Base-by-base conservation (phyloP, 441 rosid species). In the Corymbia calophylla region DNA sequence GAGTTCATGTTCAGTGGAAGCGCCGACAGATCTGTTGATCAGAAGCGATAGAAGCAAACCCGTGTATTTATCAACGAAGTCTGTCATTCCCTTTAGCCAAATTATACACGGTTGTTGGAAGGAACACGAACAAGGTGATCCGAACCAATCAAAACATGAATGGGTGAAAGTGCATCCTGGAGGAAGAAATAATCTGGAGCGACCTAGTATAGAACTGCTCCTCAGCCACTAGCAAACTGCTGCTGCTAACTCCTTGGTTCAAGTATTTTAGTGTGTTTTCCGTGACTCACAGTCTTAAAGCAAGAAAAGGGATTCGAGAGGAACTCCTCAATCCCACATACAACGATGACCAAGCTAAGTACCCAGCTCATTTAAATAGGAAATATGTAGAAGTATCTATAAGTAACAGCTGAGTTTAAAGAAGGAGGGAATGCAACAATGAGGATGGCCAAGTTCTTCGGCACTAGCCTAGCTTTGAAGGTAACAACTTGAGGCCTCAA, bases 111-210 rank as follows among this genome's bases (percentile, higher is more conserved):
- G 51, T 39, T 21, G 29, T 23, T 12, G 0, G 17, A 7, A 73
- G n/a, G 84, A 39, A 77, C 7, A 14, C 10, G 3, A 39, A 39
- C 51, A 77, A 39, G 84, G 51, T 23, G 23, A 77, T 39, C n/a
- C 5, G 16, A 25, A 11, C 84, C 17, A 39, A 6, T 6, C 84
- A 77, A 77, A 77, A 44, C 84, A 44, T 12, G 51, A 77, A 11
- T 44, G 0, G 51, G 5, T 4, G n/a, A 12, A 44, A 44, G 51
- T 44, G 0, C 84, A 6, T 6, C 16, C n/a, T 1, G 51, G n/a
- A 1, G 4, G 29, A 73, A 13, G 16, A 23, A 23, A 6, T 6
- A 73, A 73, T 39, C 49, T 39, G 15, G 51, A 73, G 49, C 1
- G 8, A 73, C 82, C 0, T 1, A 21, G n/a, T 23, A 73, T 12